Conservation (phyloP, 2,329 filamentous ascomycete genomes). For the Fusarium subglutinans region DNA sequence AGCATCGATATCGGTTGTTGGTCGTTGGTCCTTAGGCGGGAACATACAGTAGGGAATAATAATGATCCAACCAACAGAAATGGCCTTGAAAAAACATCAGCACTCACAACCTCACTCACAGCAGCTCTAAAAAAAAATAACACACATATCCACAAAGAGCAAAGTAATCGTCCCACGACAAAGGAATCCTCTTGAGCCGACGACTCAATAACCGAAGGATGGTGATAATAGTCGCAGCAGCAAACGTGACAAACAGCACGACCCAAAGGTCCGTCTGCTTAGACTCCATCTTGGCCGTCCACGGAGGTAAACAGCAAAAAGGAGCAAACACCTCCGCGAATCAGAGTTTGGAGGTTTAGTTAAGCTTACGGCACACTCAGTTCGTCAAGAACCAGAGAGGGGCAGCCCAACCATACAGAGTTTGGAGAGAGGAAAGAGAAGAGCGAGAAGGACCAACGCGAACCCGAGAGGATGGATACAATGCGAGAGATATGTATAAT, state of each 20-base stretch:
- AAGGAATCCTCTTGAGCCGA: slow-evolving; percentile 16
- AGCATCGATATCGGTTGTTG: not conserved
- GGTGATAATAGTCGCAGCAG: slow-evolving; percentile 28
- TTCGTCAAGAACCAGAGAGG: slow-evolving; percentile 6
- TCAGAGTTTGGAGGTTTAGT: not conserved
- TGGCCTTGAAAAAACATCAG: slow-evolving; percentile 1
- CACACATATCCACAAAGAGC: slow-evolving; percentile 30
- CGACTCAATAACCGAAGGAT: slow-evolving; percentile 27
- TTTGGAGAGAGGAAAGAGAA: not conserved
- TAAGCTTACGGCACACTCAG: not conserved
- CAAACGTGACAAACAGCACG: slow-evolving; percentile 28
- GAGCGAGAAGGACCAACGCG: not conserved
- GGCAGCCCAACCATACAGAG: not conserved
- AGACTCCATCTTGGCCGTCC: slow-evolving; percentile 9
- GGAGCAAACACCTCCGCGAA: not conserved
- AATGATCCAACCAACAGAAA: slow-evolving; percentile 28
- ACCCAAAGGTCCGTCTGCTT: slow-evolving; percentile 26
- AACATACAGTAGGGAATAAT: slow-evolving; percentile 32
- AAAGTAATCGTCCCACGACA: slow-evolving; percentile 38
- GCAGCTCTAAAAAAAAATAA: not conserved
- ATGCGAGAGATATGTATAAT: slow-evolving; percentile 15
- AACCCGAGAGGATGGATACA: slow-evolving; percentile 5
- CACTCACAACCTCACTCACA: not conserved
- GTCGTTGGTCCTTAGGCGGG: too few relatives aligned
- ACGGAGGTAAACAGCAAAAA: not conserved